Evolutionary conservation across 768 basidiomycete species (phyloP).

Genomic region (Calvatia gigantea): DNA sequence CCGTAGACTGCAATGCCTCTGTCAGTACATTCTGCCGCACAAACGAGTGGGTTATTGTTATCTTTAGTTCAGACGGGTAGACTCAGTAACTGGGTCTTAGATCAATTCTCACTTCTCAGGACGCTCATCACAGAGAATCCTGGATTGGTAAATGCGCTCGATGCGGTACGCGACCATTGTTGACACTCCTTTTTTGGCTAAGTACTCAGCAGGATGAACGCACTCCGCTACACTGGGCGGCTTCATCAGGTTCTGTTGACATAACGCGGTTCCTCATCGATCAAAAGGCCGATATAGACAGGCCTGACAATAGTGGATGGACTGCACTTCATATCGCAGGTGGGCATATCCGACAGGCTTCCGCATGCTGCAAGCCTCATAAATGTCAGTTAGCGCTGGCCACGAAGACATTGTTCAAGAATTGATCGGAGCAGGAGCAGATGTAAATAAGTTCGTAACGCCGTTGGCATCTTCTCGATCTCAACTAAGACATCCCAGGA

Average conservation of each 20-base stretch:
- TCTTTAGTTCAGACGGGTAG: neutral
- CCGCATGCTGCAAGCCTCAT: neutral
- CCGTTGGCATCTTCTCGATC: constrained; percentile 17
- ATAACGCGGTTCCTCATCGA: constrained; percentile 67
- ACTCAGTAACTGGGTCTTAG: constrained; percentile 30
- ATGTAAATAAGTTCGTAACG: constrained; percentile 52
- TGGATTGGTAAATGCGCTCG: constrained; percentile 54
- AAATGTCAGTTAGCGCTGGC: constrained; percentile 70
- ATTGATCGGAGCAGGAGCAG: constrained; percentile 77
- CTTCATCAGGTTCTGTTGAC: constrained; percentile 68
- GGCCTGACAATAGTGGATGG: constrained; percentile 68
- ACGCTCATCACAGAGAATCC: constrained; percentile 62
- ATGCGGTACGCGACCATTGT: constrained; percentile 46
- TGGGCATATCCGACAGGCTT: constrained; percentile 21
- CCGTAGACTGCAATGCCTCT: constrained; percentile 35
- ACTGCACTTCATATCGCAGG: constrained; percentile 79
- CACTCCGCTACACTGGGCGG: constrained; percentile 85
- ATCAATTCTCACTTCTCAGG: constrained; percentile 68
- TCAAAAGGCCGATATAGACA: constrained; percentile 66
- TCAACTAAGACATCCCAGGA: constrained; percentile 31
- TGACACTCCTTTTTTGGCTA: constrained; percentile 2
- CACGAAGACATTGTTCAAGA: constrained; percentile 71
- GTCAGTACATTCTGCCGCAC: constrained; percentile 63
- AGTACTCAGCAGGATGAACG: constrained; percentile 57
- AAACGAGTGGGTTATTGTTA: constrained; percentile 48